These are phyloP conservation scores for Persicaria maculosa DNA, from an alignment of 148 eudicot species.

Conservation along the genomic window DNA sequence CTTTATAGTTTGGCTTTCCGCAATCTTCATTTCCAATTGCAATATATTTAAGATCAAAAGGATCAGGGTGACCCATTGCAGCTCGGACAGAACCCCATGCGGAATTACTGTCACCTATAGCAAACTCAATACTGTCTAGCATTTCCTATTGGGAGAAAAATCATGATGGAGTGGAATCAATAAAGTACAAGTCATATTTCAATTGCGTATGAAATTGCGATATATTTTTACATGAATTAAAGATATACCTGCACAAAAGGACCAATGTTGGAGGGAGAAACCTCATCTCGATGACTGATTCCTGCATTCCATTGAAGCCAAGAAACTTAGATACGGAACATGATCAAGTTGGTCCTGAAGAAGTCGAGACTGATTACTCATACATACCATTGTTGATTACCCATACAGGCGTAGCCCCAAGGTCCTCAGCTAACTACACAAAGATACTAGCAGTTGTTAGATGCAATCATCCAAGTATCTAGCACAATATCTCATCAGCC, in stretches of 20 bases:
- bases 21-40: constrained; percentile 85
- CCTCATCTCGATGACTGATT: constrained; percentile 57
- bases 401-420: constrained; percentile 85
- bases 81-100: constrained; percentile 84
- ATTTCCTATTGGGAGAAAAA: constrained; percentile 38
- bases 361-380: background rate
- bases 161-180: background rate
- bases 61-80: constrained; percentile 62
- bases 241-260: constrained; percentile 71
- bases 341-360: background rate
- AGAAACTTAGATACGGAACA: background rate
- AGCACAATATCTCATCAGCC: background rate
- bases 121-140: constrained; percentile 82
- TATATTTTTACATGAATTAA: background rate
- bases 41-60: constrained; percentile 64
- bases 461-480: constrained; percentile 6
- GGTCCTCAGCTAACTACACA: constrained; percentile 83
- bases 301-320: constrained; percentile 26
- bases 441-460: constrained; percentile 10
- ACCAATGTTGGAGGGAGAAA: constrained; percentile 42
- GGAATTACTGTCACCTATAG: constrained; percentile 57
- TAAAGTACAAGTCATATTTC: background rate
- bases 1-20: constrained; percentile 33
- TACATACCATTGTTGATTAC: constrained; percentile 80
- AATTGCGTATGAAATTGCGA: too few relatives aligned